Evolutionary conservation across 2,329 filamentous ascomycete genomes (phyloP).

Genomic region (Epicoccum sorghinum): DNA sequence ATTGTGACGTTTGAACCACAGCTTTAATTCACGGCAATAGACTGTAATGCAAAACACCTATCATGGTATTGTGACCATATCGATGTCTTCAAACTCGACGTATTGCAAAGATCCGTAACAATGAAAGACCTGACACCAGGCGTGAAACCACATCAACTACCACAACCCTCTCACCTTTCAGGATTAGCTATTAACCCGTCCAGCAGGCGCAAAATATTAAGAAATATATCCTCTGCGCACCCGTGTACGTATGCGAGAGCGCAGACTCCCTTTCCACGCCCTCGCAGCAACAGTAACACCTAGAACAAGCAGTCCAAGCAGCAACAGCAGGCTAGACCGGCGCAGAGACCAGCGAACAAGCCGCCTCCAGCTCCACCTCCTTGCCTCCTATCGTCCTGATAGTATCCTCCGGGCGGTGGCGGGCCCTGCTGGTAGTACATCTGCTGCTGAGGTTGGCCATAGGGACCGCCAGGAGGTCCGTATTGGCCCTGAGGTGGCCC

Average conservation of each 20-base stretch:
- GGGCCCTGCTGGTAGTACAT: slow-evolving; percentile 41
- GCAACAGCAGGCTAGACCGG: slow-evolving; percentile 57
- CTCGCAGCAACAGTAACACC: slow-evolving; percentile 1
- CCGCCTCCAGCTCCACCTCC: slow-evolving; percentile 43
- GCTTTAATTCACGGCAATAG: neutral
- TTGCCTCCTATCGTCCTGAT: slow-evolving; percentile 42
- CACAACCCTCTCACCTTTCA: slow-evolving; percentile 5
- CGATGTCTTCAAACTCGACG: neutral
- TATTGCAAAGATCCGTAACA: neutral
- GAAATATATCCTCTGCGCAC: neutral
- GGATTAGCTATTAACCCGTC: slow-evolving; percentile 19
- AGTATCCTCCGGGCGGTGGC: slow-evolving; percentile 48
- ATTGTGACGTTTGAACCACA: neutral
- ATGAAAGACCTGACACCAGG: neutral
- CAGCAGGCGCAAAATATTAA: slow-evolving; percentile 17
- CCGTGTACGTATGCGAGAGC: neutral
- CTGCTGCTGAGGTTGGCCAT: slow-evolving; percentile 41
- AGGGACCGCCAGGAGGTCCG: slow-evolving; percentile 31
- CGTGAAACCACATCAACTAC: slow-evolving; percentile 4
- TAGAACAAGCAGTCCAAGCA: slow-evolving; percentile 60
- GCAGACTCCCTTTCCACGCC: neutral
- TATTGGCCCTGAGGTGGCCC: slow-evolving; percentile 32
- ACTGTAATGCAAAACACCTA: neutral
- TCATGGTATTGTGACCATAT: neutral
- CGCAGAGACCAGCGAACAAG: slow-evolving; percentile 52